Evolutionary conservation across 1,284 basidiomycete species (phyloP).

Genomic region (Gastroboletus turbinatus): DNA sequence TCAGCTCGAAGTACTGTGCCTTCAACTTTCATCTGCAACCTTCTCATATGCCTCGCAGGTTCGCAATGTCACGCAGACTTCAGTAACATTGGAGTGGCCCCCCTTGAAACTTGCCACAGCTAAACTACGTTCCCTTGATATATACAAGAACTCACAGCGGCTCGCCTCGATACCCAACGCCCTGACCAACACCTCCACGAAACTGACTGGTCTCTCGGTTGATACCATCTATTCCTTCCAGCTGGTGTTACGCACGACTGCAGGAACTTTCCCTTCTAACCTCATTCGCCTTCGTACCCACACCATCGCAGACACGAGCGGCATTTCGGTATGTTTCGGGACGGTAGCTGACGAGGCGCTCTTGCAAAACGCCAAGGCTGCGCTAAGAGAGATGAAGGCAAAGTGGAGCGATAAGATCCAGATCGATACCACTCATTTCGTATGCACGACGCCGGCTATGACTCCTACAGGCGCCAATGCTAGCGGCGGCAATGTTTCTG

Average conservation of each 20-base stretch:
- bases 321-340: slow-evolving; percentile 90
- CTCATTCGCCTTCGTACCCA: slow-evolving; percentile 82
- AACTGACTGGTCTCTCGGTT: slow-evolving; percentile 85
- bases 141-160: slow-evolving; percentile 87
- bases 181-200: slow-evolving; percentile 80
- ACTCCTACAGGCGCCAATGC: slow-evolving; percentile 61
- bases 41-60: slow-evolving; percentile 47
- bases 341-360: slow-evolving; percentile 76
- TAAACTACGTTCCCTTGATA: slow-evolving; percentile 82
- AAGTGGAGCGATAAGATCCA: slow-evolving; percentile 88
- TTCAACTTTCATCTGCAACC: neutral
- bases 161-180: slow-evolving; percentile 85
- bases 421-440: slow-evolving; percentile 96
- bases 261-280: slow-evolving; percentile 86
- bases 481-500: slow-evolving; percentile 40
- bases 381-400: slow-evolving; percentile 80
- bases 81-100: slow-evolving; percentile 91
- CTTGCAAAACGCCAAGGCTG: slow-evolving; percentile 75
- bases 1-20: slow-evolving; percentile 53
- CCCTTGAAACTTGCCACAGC: slow-evolving; percentile 81
- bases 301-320: slow-evolving; percentile 91
- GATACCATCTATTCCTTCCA: slow-evolving; percentile 92
- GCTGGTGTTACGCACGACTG: slow-evolving; percentile 85
- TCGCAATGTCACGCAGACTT: slow-evolving; percentile 94
- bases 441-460: slow-evolving; percentile 84